Evolutionary conservation across 1,284 basidiomycete genomes (phyloP).

Genomic region (Melampsora americana): DNA sequence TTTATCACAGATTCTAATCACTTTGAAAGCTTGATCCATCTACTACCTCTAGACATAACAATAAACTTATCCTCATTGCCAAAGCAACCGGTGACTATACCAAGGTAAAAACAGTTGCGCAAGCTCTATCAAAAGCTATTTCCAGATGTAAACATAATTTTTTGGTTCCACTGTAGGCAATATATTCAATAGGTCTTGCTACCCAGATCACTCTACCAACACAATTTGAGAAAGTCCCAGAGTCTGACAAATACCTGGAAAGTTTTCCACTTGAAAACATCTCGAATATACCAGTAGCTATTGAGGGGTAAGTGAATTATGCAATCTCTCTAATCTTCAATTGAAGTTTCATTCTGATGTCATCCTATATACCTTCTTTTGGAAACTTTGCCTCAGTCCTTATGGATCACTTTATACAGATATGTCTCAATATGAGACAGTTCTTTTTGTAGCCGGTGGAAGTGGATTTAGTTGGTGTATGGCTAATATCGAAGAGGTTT

Average conservation of each 20-base stretch:
- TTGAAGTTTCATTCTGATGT: no score
- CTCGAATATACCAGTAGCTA: neutral
- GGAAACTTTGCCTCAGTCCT: neutral
- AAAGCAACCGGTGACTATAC: conserved; percentile 27
- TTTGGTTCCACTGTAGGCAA: neutral
- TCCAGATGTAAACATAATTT: neutral
- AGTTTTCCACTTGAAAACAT: no score
- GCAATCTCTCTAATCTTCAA: neutral
- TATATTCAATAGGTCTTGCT: neutral
- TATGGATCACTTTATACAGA: conserved; percentile 22
- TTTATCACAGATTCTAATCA: neutral
- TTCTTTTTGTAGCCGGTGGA: conserved; percentile 24
- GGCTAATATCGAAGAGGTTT: conserved; percentile 27
- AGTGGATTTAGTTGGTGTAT: conserved; percentile 32
- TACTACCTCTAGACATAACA: conserved; percentile 1
- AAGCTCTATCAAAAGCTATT: neutral
- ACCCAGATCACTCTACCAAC: neutral
- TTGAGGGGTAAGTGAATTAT: conserved; percentile 12
- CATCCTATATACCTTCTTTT: no score
- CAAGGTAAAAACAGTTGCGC: neutral
- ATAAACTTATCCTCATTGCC: neutral
- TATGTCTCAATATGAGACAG: conserved; percentile 27
- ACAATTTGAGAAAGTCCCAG: neutral
- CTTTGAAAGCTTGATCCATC: neutral
- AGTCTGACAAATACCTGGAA: neutral